Percentiles rank a stretch among this genome's conserved stretches.
Conservation (phyloP, 108 stramenopile species). For the Seminavis robusta region DNA sequence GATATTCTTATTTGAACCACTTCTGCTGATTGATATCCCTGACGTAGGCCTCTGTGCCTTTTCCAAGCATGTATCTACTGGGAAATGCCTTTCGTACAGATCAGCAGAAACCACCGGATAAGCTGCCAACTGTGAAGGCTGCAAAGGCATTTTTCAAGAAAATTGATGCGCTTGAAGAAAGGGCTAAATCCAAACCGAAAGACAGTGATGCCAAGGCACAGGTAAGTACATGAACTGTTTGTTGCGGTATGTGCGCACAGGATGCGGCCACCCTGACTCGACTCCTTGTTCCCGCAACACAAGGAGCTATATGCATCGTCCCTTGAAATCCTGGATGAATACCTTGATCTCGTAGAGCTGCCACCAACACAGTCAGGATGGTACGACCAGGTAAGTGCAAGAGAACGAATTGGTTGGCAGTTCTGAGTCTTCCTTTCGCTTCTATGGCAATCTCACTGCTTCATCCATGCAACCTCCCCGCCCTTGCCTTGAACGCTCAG, state of each 20-base stretch:
- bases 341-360: slow-evolving; percentile 84
- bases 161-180: slow-evolving; percentile 73
- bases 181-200: slow-evolving; percentile 37
- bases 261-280: too few relatives aligned
- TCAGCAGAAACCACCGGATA: slow-evolving; percentile 85
- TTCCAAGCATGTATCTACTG: slow-evolving; percentile 77
- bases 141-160: slow-evolving; percentile 84
- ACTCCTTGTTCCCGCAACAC: too few relatives aligned
- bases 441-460: too few relatives aligned
- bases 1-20: too few relatives aligned
- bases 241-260: too few relatives aligned
- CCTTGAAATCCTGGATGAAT: slow-evolving; percentile 68
- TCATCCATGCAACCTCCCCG: too few relatives aligned
- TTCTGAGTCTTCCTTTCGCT: too few relatives aligned
- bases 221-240: too few relatives aligned
- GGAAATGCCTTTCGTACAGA: slow-evolving; percentile 88
- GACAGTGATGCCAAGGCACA: slow-evolving; percentile 34
- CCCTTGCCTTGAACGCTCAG: too few relatives aligned
- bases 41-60: too few relatives aligned
- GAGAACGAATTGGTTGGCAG: too few relatives aligned
- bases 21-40: too few relatives aligned
- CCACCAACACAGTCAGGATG: slow-evolving; percentile 76
- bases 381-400: slow-evolving; percentile 80
- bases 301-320: slow-evolving; percentile 59
- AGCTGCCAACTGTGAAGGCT: slow-evolving; percentile 82